These are phyloP conservation scores for Coemansia erecta DNA, from an alignment of 192 early-diverging fungal species.

Conservation along the genomic window DNA sequence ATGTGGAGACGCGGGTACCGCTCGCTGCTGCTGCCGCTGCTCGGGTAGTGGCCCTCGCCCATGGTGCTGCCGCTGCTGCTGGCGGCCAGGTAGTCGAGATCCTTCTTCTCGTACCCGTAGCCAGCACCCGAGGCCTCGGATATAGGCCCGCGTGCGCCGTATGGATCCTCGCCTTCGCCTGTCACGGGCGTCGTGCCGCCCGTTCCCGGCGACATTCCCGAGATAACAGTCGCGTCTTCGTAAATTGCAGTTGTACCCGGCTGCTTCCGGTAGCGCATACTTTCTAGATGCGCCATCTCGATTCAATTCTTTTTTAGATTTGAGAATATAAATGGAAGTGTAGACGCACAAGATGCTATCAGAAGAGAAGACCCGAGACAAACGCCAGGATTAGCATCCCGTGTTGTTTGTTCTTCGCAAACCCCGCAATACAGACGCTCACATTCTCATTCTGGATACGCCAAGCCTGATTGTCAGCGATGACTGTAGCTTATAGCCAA, in stretches of 20 bases:
- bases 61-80: slow-evolving; percentile 5
- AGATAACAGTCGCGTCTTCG: slow-evolving; percentile 49
- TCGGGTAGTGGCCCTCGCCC: slow-evolving; percentile 10
- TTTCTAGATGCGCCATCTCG: slow-evolving; percentile 52
- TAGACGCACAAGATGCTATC: too few relatives aligned
- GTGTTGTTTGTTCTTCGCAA: too few relatives aligned
- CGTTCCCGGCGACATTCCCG: slow-evolving; percentile 36
- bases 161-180: slow-evolving; percentile 10
- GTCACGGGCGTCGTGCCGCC: slow-evolving; percentile 25
- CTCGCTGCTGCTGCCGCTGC: slow-evolving; percentile 8
- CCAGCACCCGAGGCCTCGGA: slow-evolving; percentile 17
- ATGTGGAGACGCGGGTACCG: slow-evolving; percentile 30
- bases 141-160: slow-evolving; percentile 12
- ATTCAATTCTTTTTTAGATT: not conserved
- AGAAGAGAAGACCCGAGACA: too few relatives aligned
- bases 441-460: too few relatives aligned
- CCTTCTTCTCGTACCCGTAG: slow-evolving; percentile 53
- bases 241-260: slow-evolving; percentile 43
- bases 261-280: slow-evolving; percentile 55
- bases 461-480: too few relatives aligned
- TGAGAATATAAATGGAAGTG: not conserved
- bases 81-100: slow-evolving; percentile 39
- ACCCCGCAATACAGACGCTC: too few relatives aligned
- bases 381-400: too few relatives aligned
- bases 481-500: not conserved